A percentile compares a stretch with the other conserved stretches of the same genome.
These are phyloP conservation scores for Phyllostachys edulis DNA, from an alignment of 176 grass and related monocot genomes.

Conservation along the genomic window DNA sequence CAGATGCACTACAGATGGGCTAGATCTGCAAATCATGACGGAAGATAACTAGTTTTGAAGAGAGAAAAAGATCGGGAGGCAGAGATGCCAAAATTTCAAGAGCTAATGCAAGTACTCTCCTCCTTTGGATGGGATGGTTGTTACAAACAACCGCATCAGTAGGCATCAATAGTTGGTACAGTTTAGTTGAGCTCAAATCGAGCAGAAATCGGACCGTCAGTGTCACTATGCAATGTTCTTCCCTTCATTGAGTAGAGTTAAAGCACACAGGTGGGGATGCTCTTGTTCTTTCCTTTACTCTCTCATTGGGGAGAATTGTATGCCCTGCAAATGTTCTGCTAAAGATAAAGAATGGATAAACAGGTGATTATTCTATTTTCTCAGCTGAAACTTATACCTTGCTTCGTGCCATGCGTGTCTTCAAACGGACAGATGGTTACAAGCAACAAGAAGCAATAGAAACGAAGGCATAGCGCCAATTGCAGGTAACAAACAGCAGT, in stretches of 20 bases:
- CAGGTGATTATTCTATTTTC: neutral
- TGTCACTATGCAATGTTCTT: neutral
- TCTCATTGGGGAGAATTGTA: neutral
- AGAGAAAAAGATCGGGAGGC: no score
- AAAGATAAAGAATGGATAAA: neutral
- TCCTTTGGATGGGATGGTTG: neutral
- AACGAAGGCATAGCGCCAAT: neutral
- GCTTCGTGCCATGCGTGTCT: neutral
- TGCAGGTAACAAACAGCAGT: neutral
- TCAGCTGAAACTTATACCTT: neutral
- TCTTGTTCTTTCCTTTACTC: slow-evolving; percentile 7
- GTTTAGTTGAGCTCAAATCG: neutral
- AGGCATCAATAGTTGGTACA: neutral
- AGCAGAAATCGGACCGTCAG: neutral
- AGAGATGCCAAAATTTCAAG: neutral
- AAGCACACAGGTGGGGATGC: neutral
- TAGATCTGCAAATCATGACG: no score
- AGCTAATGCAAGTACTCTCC: neutral
- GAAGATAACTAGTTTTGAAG: no score
- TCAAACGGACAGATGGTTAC: neutral
- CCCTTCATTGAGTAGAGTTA: neutral
- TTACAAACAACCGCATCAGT: neutral
- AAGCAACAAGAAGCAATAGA: neutral
- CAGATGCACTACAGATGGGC: no score
- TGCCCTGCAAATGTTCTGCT: neutral